Evolutionary conservation across 2,329 filamentous ascomycete genomes (phyloP).

Genomic region (Coniochaeta prunicola): DNA sequence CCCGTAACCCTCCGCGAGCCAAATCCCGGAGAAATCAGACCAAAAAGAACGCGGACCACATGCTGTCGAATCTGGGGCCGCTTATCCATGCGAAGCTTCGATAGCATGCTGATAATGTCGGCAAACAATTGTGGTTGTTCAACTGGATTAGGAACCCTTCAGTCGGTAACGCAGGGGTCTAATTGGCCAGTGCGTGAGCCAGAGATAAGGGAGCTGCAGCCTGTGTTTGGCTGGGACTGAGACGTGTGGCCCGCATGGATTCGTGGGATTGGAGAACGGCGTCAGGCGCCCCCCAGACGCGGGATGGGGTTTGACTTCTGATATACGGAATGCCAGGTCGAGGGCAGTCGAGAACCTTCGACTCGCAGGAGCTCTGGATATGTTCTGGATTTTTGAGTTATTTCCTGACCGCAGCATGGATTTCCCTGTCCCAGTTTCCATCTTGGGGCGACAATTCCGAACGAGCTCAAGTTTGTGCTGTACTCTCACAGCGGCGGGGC

Average conservation of each 20-base stretch:
- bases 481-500: background rate
- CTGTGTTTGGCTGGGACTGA: background rate
- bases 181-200: conserved; percentile 8
- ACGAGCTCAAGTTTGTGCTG: background rate
- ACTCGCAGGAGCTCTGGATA: background rate
- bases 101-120: background rate
- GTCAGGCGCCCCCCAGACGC: conserved; percentile 1
- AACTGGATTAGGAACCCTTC: background rate
- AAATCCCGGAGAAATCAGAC: background rate
- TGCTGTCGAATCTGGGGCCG: background rate
- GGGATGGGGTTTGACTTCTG: background rate
- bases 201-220: conserved; percentile 14
- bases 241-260: conserved; percentile 1
- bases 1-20: background rate
- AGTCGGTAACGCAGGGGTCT: background rate
- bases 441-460: background rate
- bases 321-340: background rate
- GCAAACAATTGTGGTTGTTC: background rate
- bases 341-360: background rate
- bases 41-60: background rate
- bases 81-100: background rate
- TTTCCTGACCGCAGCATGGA: background rate
- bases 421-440: background rate
- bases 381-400: background rate
- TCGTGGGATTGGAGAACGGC: conserved; percentile 2